Percentiles rank a stretch among this genome's conserved stretches.
Evolutionary conservation across 2,329 filamentous ascomycete species (phyloP).

Genomic region (Laburnicola sp.): DNA sequence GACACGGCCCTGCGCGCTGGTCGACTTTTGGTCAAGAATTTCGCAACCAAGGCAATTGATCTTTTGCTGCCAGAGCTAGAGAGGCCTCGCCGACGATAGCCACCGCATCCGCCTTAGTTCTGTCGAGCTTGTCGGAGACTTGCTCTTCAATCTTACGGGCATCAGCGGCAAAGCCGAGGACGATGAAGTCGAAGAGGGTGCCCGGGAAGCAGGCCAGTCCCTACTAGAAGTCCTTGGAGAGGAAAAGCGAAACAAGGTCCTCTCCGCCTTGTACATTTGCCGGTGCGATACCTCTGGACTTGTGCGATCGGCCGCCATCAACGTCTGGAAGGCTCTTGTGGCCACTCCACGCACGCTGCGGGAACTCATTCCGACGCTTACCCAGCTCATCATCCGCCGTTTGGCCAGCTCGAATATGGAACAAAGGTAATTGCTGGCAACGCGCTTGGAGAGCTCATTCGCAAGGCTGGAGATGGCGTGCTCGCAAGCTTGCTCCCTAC

Average conservation of each 20-base stretch:
- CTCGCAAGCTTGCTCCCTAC: slow-evolving; percentile 85
- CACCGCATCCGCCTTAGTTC: slow-evolving; percentile 98
- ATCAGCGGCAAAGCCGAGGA: slow-evolving; percentile 78
- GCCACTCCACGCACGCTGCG: slow-evolving; percentile 89
- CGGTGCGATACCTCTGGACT: slow-evolving; percentile 93
- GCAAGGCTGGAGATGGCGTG: slow-evolving; percentile 93
- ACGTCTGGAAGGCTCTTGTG: slow-evolving; percentile 96
- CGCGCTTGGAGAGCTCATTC: slow-evolving; percentile 91
- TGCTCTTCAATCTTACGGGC: slow-evolving; percentile 96
- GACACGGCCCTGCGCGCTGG: slow-evolving; percentile 95
- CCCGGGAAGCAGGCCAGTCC: slow-evolving; percentile 87
- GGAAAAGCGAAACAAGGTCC: slow-evolving; percentile 93
- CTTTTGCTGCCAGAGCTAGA: slow-evolving; percentile 92
- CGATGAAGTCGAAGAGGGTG: slow-evolving; percentile 78
- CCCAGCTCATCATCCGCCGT: slow-evolving; percentile 89
- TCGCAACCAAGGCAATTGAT: slow-evolving; percentile 91
- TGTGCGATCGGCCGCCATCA: slow-evolving; percentile 85
- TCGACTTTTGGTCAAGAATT: slow-evolving; percentile 95
- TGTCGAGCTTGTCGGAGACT: slow-evolving; percentile 92
- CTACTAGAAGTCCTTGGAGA: slow-evolving; percentile 91
- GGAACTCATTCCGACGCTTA: slow-evolving; percentile 91
- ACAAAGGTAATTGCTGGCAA: slow-evolving; percentile 97
- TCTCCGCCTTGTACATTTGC: slow-evolving; percentile 97
- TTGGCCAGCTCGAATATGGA: slow-evolving; percentile 97
- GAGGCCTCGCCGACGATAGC: slow-evolving; percentile 94